phyloP scores from a whole-genome alignment of 2,329 filamentous ascomycete genomes.

The Trichothecium roseum region DNA sequence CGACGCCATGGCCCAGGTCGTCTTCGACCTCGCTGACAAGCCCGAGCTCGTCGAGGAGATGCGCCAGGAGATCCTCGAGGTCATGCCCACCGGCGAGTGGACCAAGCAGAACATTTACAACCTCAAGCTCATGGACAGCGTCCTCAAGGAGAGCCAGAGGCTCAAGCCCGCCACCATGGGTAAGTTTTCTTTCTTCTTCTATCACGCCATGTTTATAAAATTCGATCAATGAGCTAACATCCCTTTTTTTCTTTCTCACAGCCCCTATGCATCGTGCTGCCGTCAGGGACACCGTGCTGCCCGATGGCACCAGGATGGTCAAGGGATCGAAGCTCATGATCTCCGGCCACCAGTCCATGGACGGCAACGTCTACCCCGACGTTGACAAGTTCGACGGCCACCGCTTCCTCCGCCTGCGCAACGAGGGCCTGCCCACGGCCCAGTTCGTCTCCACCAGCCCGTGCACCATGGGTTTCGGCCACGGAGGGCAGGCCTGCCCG shows the following conservation, averaged over 20 bases:
- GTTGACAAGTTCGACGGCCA: not conserved
- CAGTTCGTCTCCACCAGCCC: slow-evolving; percentile 27
- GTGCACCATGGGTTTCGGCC: slow-evolving; percentile 21
- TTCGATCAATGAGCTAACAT: too few relatives aligned
- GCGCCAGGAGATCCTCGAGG: slow-evolving; percentile 25
- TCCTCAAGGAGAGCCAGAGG: slow-evolving; percentile 40
- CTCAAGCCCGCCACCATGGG: slow-evolving; percentile 28
- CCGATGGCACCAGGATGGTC: too few relatives aligned
- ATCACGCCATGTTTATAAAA: too few relatives aligned
- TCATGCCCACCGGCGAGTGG: slow-evolving; percentile 19
- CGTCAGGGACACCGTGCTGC: too few relatives aligned
- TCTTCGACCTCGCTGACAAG: slow-evolving; percentile 26
- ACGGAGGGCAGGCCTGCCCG: slow-evolving; percentile 25
- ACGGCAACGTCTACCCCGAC: too few relatives aligned
- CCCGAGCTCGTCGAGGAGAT: slow-evolving; percentile 23
- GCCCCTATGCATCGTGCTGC: too few relatives aligned
- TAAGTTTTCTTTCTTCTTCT: slow-evolving; percentile 3
- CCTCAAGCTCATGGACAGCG: slow-evolving; percentile 36
- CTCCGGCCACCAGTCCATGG: too few relatives aligned
- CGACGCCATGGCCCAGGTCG: slow-evolving; percentile 10
- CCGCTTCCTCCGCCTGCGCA: slow-evolving; percentile 1
- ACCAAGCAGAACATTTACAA: slow-evolving; percentile 31
- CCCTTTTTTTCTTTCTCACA: too few relatives aligned
- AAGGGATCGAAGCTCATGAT: too few relatives aligned
- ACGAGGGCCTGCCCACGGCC: slow-evolving; percentile 10